Evolutionary conservation across 331 rosid species (phyloP).

Genomic region (Quercus lobata): DNA sequence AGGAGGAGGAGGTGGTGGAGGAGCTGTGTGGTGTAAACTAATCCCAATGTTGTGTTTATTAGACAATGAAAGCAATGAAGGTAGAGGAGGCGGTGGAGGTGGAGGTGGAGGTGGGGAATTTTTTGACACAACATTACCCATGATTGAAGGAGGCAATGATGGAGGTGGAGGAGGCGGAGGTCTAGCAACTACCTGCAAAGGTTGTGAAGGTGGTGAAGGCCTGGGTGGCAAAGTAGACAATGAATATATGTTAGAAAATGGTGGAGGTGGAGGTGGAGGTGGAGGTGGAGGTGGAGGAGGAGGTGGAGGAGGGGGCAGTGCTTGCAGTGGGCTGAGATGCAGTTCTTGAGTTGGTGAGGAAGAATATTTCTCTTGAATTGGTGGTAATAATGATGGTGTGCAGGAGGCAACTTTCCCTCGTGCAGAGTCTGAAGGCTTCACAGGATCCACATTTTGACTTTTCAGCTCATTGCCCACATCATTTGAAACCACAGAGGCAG

Average conservation of each 20-base stretch:
- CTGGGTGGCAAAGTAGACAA: constrained; percentile 17
- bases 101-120: constrained; percentile 10
- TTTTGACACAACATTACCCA: constrained; percentile 19
- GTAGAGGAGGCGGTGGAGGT: constrained; percentile 32
- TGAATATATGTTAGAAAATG: constrained; percentile 19
- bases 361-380: constrained; percentile 42
- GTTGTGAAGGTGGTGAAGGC: constrained; percentile 10
- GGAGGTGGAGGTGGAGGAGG: constrained; percentile 9
- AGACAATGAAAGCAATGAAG: constrained; percentile 22
- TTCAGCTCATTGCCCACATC: constrained; percentile 49
- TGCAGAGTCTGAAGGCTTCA: constrained; percentile 43
- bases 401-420: constrained; percentile 37
- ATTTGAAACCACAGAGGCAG: constrained; percentile 29
- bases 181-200: constrained; percentile 22
- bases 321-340: constrained; percentile 26
- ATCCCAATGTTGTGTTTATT: not conserved
- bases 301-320: constrained; percentile 21
- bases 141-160: constrained; percentile 13
- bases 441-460: constrained; percentile 32
- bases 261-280: constrained; percentile 3
- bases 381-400: constrained; percentile 27
- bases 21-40: constrained; percentile 14
- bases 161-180: constrained; percentile 34
- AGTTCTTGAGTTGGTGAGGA: constrained; percentile 23
- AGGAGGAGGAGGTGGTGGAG: constrained; percentile 16